phyloP scores from a whole-genome alignment of 1,139 yeast genomes.

The Kurtzmaniella natalensis region DNA sequence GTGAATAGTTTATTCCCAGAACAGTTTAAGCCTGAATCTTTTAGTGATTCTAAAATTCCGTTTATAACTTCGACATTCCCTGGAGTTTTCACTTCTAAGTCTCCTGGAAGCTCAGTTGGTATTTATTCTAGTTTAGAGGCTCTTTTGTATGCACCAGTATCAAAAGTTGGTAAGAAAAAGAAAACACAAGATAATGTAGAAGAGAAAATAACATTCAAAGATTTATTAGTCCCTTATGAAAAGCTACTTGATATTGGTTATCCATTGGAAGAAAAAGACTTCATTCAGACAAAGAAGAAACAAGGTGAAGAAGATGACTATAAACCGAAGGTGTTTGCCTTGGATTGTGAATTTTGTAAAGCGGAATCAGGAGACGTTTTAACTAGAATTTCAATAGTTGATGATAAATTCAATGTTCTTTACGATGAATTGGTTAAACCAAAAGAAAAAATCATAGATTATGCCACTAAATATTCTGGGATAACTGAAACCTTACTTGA shows the following conservation, averaged over 20 bases:
- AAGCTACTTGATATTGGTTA: slow-evolving; percentile 48
- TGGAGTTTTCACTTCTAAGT: slow-evolving; percentile 35
- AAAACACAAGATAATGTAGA: no score
- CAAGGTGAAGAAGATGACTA: slow-evolving; percentile 43
- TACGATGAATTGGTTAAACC: slow-evolving; percentile 80
- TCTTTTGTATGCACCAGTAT: slow-evolving; percentile 51
- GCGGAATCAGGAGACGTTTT: slow-evolving; percentile 56
- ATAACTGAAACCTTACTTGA: slow-evolving; percentile 66
- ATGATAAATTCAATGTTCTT: slow-evolving; percentile 55
- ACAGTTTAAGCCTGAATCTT: no score
- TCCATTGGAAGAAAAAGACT: slow-evolving; percentile 53
- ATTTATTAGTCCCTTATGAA: slow-evolving; percentile 45
- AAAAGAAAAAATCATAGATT: slow-evolving; percentile 64
- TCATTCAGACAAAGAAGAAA: slow-evolving; percentile 62
- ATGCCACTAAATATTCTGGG: slow-evolving; percentile 81
- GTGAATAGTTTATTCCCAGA: no score
- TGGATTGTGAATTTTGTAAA: slow-evolving; percentile 93
- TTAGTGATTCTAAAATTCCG: slow-evolving; percentile 12
- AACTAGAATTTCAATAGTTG: slow-evolving; percentile 72
- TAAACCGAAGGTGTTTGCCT: slow-evolving; percentile 63
- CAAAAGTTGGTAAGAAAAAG: no score
- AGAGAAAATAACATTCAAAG: slow-evolving; percentile 44
- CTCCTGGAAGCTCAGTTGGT: slow-evolving; percentile 63
- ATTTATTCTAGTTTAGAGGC: slow-evolving; percentile 53
- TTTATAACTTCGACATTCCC: slow-evolving; percentile 5